Conservation (phyloP, 2,329 filamentous ascomycete species). For the Penicillium freii region DNA sequence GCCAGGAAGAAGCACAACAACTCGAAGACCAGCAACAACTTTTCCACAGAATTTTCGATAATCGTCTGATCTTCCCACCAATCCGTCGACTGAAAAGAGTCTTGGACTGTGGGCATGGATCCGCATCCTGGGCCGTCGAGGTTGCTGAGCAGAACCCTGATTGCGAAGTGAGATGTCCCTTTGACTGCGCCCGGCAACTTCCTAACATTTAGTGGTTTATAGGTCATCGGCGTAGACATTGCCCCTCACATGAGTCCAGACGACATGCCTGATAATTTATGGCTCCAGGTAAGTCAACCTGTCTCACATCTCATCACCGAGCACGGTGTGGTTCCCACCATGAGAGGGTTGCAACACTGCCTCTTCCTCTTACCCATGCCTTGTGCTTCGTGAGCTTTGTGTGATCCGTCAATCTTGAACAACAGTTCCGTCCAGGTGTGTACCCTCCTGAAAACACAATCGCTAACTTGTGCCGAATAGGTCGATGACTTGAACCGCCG, state of each 20-base stretch:
- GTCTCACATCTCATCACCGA: conserved; percentile 1
- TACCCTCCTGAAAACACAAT: not conserved
- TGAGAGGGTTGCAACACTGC: not conserved
- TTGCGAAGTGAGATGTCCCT: conserved; percentile 56
- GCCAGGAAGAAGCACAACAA: conserved; percentile 65
- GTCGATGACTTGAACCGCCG: conserved; percentile 69
- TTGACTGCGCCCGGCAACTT: not conserved
- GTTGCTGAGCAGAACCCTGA: conserved; percentile 63
- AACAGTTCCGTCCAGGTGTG: not conserved
- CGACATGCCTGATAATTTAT: conserved; percentile 63
- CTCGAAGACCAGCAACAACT: conserved; percentile 63
- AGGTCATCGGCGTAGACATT: conserved; percentile 72
- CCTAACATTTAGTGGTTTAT: conserved; percentile 20
- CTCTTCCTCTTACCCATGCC: not conserved
- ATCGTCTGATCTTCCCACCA: conserved; percentile 68
- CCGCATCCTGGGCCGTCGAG: conserved; percentile 68
- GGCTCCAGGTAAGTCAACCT: conserved; percentile 56
- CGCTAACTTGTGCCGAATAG: conserved; percentile 31
- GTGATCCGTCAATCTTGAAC: not conserved
- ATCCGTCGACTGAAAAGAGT: conserved; percentile 57
- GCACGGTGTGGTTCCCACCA: not conserved
- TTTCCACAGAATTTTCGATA: conserved; percentile 63
- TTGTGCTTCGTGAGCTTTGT: not conserved
- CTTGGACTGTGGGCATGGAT: conserved; percentile 71
- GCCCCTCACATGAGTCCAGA: conserved; percentile 68